Conservation (phyloP, 2,329 filamentous ascomycete genomes). For the Zalaria sp. region DNA sequence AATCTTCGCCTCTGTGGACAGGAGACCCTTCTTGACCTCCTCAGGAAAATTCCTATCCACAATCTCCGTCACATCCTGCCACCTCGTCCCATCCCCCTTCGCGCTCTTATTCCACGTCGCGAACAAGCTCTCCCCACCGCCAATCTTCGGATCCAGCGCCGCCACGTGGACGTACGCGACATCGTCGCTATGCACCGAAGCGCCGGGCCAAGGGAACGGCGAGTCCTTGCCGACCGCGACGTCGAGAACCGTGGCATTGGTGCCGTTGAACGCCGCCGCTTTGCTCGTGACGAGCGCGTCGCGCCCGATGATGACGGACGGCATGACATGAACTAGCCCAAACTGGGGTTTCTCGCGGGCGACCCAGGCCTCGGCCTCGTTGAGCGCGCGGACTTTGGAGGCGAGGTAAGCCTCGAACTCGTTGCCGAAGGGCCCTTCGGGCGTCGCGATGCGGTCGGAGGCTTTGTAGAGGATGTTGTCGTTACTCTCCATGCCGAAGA, state of each 20-base stretch:
- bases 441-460: constrained; percentile 2
- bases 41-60: constrained; percentile 6
- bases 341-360: constrained; percentile 10
- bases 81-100: not conserved
- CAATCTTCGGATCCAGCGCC: constrained; percentile 9
- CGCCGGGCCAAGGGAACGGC: constrained; percentile 2
- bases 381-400: constrained; percentile 12
- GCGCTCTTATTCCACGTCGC: not conserved
- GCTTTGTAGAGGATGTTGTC: too few species aligned
- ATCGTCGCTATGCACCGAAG: constrained; percentile 15
- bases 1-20: not conserved
- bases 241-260: constrained; percentile 10
- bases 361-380: constrained; percentile 12
- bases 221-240: constrained; percentile 7
- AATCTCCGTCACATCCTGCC: constrained; percentile 8
- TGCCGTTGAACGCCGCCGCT: constrained; percentile 8
- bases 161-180: constrained; percentile 16
- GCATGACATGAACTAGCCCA: constrained; percentile 15
- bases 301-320: constrained; percentile 14
- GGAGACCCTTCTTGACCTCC: constrained; percentile 3
- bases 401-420: constrained; percentile 10
- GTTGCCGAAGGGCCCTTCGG: constrained; percentile 9
- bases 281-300: constrained; percentile 13
- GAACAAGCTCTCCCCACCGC: not conserved
- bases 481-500: constrained; percentile 4